Base-by-base conservation (phyloP, 805 yeast species). In the Suhomyces canberraensis region DNA sequence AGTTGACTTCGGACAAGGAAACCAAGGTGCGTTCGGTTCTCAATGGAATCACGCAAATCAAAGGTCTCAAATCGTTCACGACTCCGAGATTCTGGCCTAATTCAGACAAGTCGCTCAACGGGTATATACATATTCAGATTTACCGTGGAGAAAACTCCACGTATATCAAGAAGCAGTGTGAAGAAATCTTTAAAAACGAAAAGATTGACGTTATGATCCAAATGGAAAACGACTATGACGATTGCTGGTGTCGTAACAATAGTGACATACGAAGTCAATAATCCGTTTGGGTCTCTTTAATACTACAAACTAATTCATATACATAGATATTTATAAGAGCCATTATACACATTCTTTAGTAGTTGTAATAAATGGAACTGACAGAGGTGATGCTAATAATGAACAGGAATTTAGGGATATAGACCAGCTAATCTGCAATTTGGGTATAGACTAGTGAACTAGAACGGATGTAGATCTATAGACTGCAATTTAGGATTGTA, bases 11-110 rank as follows among this genome's bases (percentile, higher is more conserved):
- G 21, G 65, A 67, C 26, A 78, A 81, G 33, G 95, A 88, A 46
- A 72, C 72, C 39, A 60, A 68, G 29, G 66, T 91, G 5, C 73
- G 89, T 27, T 75, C 75, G 19, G 73, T 83, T 0, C 64, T 91
- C 29, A 76, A 78, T 43, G 91, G 86, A 39, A 69, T 90, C 3
- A 66, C 81, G 3, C 67, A 72, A 16, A 73, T 85, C 4, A 81
- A 84, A 5, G 98, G 97, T 2, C 85, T 91, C 2, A 77, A 81
- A 34, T 81, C 95, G 1, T 88, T 87, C 51, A 78, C 95, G 0
- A 83, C 88, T 0, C 97, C 98, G 8, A 74, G 95, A 49, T 90
- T 91, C 60, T 91, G 98, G 98, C 86, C 91, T 3, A 71, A 55
- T 19, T 39, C 57, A 15, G 38, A 37, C 19, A 42, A 40, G 18